Evolutionary conservation across 2,329 filamentous ascomycete genomes (phyloP), one percentile per base, ranked within the genome.

Genomic region (Eutypa lata): DNA sequence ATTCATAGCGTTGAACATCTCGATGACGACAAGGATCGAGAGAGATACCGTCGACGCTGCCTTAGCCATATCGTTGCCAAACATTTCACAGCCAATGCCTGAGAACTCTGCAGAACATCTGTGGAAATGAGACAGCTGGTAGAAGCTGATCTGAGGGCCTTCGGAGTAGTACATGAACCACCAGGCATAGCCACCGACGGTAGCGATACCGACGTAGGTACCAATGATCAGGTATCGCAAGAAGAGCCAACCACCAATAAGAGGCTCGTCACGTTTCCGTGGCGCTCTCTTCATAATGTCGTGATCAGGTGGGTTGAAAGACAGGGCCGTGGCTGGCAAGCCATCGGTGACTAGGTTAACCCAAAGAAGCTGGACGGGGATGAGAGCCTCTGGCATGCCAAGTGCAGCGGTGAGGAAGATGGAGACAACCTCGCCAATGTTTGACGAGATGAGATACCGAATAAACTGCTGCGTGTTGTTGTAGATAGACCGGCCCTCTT

Each of bases 391-490:
- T 19, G 94, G 94, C 91, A 99, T 96, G 60, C 95, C 95, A 55
- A 95, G 79, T 14, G 94, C 94, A 24, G 94, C 94, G 13, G 94
- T 99, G 64, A 99, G 75, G 82, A 99, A 99, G 73, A 99, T 99
- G 10, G 94, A 97, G 35, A 99, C 94, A 35, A 99, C 94, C 72
- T 99, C 94, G 65, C 94, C 95, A 61, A 99, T 99, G 77, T 99
- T 99, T 59, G 93, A 97, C 8, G 93, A 97, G 71, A 99, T 99
- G 56, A 99, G 83, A 72, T 99, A 99, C 48, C 95, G 90, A 74
- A 99, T 99, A 74, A 99, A 99, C 71, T 99, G 94, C 71, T 99
- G 94, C 6, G 94, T 99, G 80, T 99, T 99, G 86, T 94, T 97
- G 83, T 97, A 99, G 75, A 99, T 99, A 58, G 92, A 92, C 57